Percentiles rank a stretch among this genome's conserved stretches.
Evolutionary conservation across 352 stramenopile species (phyloP).

Genomic region (Vaucheria bursata): DNA sequence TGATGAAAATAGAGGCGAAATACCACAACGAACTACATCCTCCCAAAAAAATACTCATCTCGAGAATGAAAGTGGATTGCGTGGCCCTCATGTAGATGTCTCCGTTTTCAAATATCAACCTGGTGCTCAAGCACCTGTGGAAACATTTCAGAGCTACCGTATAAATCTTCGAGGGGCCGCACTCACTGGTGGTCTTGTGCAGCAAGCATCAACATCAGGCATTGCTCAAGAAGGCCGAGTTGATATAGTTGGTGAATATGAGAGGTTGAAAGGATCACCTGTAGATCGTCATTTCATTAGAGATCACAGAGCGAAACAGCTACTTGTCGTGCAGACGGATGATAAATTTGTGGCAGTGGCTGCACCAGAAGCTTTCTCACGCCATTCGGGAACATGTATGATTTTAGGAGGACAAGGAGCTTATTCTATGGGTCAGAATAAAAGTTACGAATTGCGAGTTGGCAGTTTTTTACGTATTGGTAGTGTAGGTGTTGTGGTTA

Average conservation of each 20-base stretch:
- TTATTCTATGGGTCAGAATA: conserved; percentile 28
- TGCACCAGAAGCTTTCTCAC: conserved; percentile 69
- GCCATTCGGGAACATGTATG: conserved; percentile 74
- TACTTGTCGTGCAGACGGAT: conserved; percentile 45
- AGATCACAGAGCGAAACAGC: conserved; percentile 47
- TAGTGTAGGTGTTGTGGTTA: conserved; percentile 79
- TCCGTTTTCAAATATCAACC: conserved; percentile 47
- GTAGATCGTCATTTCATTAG: conserved; percentile 44
- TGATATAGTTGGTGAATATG: conserved; percentile 36
- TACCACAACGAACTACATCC: no score
- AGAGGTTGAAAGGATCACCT: conserved; percentile 35
- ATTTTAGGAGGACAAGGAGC: conserved; percentile 61
- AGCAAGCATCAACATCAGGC: conserved; percentile 12
- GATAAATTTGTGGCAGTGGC: conserved; percentile 45
- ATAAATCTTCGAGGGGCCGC: conserved; percentile 38
- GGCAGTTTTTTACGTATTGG: conserved; percentile 69
- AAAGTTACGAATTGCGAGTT: conserved; percentile 43
- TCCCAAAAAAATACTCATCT: no score
- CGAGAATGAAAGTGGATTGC: no score
- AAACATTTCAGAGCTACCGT: conserved; percentile 43
- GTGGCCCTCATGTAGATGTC: conserved; percentile 25
- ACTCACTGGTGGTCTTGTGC: conserved; percentile 36
- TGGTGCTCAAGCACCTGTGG: conserved; percentile 29
- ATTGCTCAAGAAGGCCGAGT: conserved; percentile 18
- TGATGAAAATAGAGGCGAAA: no score